phyloP scores from a whole-genome alignment of 176 grass and related monocot species.

The Triticum urartu region DNA sequence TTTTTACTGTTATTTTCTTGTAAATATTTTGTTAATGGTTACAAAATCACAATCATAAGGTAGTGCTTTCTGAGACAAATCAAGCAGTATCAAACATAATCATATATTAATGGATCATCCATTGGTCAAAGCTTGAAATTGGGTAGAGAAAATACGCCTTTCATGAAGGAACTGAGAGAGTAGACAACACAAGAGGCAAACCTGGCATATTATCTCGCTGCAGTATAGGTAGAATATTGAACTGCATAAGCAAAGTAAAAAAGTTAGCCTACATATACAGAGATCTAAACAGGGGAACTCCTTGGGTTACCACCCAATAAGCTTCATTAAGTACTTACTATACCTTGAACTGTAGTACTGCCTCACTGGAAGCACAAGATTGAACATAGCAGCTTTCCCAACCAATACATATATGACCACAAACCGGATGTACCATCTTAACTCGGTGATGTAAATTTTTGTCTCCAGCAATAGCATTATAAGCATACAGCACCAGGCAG shows the following conservation, averaged over 20 bases:
- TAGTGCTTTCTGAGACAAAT: neutral
- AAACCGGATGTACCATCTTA: constrained; percentile 94
- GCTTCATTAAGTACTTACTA: constrained; percentile 16
- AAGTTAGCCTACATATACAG: constrained; percentile 23
- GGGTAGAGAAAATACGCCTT: neutral
- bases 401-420: constrained; percentile 82
- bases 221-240: constrained; percentile 82
- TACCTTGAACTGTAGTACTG: constrained; percentile 71
- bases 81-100: neutral
- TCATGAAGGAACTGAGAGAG: neutral
- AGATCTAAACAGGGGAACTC: neutral
- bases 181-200: constrained; percentile 30
- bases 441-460: constrained; percentile 78
- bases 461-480: constrained; percentile 77
- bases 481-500: constrained; percentile 84
- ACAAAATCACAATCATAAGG: neutral
- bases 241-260: constrained; percentile 51
- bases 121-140: neutral
- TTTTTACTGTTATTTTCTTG: neutral
- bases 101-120: neutral
- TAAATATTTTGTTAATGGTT: neutral
- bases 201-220: constrained; percentile 74
- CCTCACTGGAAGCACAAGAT: constrained; percentile 69
- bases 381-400: constrained; percentile 80
- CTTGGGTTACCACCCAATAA: neutral